Conservation (phyloP, 371 early-diverging fungal species). For the Zancudomyces culisetae region DNA sequence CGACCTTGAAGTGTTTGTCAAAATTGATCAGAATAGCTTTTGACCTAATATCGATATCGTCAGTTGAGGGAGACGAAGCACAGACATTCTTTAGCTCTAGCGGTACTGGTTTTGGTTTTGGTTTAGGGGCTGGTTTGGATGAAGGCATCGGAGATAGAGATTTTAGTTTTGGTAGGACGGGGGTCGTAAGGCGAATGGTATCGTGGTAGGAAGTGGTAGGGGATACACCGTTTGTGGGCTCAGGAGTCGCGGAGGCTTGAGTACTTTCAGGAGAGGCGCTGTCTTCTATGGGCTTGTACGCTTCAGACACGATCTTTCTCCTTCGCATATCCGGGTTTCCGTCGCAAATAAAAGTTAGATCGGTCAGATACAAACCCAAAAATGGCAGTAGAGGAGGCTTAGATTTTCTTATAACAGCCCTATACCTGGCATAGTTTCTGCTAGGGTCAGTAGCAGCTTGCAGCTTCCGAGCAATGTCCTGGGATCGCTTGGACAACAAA, state of each 20-base stretch:
- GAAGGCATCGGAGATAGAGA: too few relatives aligned
- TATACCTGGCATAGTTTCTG: slow-evolving; percentile 57
- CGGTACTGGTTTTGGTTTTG: neutral
- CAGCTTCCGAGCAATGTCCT: slow-evolving; percentile 30
- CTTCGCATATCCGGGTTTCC: slow-evolving; percentile 29
- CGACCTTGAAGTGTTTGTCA: slow-evolving; percentile 50
- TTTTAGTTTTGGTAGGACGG: too few relatives aligned
- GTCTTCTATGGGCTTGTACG: too few relatives aligned
- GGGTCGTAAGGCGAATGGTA: too few relatives aligned
- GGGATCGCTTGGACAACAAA: slow-evolving; percentile 30
- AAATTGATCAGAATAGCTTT: slow-evolving; percentile 46
- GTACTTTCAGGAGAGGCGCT: neutral
- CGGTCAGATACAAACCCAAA: slow-evolving; percentile 68
- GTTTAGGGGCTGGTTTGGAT: too few relatives aligned
- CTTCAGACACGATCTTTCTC: slow-evolving; percentile 1
- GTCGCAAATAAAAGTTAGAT: slow-evolving; percentile 65
- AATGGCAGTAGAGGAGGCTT: slow-evolving; percentile 62
- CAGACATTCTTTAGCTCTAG: neutral
- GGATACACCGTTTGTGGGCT: neutral
- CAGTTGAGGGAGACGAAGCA: neutral
- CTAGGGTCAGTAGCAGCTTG: slow-evolving; percentile 38
- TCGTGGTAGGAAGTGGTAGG: too few relatives aligned
- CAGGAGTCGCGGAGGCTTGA: neutral
- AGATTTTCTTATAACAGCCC: slow-evolving; percentile 35
- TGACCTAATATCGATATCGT: slow-evolving; percentile 13